These are phyloP conservation scores for Komagataella mondaviorum DNA, from an alignment of 805 yeast species.

Conservation along the genomic window DNA sequence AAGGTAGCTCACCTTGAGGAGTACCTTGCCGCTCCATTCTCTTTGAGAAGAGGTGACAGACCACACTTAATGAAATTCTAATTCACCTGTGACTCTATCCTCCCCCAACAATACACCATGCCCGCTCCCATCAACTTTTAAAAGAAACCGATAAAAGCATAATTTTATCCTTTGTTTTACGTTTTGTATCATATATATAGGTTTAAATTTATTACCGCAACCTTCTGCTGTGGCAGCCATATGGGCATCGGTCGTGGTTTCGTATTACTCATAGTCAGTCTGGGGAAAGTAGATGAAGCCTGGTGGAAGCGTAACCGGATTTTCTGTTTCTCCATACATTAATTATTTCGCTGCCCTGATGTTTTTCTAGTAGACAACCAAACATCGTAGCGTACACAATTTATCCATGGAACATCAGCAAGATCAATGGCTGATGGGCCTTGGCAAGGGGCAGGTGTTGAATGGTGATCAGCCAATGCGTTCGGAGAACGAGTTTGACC, in stretches of 20 bases:
- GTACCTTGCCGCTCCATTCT: conserved; percentile 91
- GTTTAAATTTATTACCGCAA: not conserved
- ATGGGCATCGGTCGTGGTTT: not conserved
- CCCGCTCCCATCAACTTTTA: not conserved
- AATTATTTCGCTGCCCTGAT: too few species aligned
- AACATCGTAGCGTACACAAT: not conserved
- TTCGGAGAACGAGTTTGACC: conserved; percentile 12
- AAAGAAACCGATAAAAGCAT: not conserved
- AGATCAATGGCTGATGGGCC: not conserved
- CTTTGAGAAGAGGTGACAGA: conserved; percentile 95
- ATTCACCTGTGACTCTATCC: conserved; percentile 20
- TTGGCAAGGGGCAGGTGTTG: not conserved
- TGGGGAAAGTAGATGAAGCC: not conserved
- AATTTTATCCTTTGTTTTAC: not conserved
- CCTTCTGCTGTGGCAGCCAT: not conserved
- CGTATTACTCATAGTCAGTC: not conserved
- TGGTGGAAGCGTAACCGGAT: not conserved
- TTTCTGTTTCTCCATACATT: too few species aligned
- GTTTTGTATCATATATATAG: not conserved
- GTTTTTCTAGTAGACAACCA: too few species aligned
- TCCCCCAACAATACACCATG: not conserved
- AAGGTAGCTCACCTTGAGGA: conserved; percentile 95
- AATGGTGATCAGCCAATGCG: not conserved
- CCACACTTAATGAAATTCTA: conserved; percentile 97
- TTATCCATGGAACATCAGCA: not conserved